These are phyloP conservation scores for Phylloporus sp. DNA, from an alignment of 768 basidiomycete species.

Conservation along the genomic window DNA sequence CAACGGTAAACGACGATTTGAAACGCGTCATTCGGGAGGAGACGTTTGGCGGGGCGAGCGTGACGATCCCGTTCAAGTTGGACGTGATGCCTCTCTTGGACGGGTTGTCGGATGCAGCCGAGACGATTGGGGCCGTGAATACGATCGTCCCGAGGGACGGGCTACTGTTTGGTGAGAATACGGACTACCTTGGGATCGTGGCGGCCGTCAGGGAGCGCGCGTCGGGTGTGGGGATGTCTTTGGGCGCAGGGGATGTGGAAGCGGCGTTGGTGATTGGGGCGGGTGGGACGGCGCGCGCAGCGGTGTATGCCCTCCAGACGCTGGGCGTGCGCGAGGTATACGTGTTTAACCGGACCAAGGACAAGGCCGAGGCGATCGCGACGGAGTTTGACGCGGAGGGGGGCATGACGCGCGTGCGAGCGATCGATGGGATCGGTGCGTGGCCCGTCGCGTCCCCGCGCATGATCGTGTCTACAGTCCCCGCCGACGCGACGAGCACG, in stretches of 20 bases:
- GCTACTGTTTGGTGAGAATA: conserved; percentile 86
- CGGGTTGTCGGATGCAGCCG: conserved; percentile 71
- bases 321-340: conserved; percentile 70
- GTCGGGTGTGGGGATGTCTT: conserved; percentile 24
- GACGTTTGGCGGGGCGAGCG: conserved; percentile 91
- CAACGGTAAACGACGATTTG: conserved; percentile 59
- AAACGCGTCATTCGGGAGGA: conserved; percentile 54
- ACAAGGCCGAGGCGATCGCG: conserved; percentile 68
- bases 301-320: conserved; percentile 79
- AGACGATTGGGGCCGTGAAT: conserved; percentile 91
- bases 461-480: conserved; percentile 87
- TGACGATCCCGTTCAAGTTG: conserved; percentile 94
- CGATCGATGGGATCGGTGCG: conserved; percentile 52
- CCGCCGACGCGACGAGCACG: conserved; percentile 54
- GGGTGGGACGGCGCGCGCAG: conserved; percentile 92
- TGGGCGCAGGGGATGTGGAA: background rate
- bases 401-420: conserved; percentile 43
- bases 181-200: conserved; percentile 89
- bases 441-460: conserved; percentile 55
- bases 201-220: conserved; percentile 46
- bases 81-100: conserved; percentile 84
- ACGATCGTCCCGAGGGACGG: conserved; percentile 58
- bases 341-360: conserved; percentile 79
- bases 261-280: conserved; percentile 87
- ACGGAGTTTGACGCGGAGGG: conserved; percentile 44